Percentiles rank a stretch among this genome's conserved stretches.
These are phyloP conservation scores for Orbilia blumenaviensis DNA, from an alignment of 2,329 filamentous ascomycete species.

Conservation along the genomic window DNA sequence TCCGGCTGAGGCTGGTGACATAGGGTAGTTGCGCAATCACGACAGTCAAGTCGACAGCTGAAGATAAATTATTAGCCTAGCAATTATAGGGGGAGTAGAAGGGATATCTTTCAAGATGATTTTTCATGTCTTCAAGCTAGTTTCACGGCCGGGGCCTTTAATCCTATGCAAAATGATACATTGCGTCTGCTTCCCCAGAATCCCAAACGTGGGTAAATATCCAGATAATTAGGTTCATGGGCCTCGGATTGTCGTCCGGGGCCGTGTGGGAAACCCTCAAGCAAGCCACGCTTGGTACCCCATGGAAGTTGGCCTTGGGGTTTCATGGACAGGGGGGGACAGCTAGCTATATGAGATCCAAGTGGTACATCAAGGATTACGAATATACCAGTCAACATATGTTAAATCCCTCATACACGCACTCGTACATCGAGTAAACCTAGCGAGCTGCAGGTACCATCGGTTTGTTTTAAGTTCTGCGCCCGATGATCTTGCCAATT, in stretches of 20 bases:
- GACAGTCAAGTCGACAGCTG: no score
- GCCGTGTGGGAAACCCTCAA: no score
- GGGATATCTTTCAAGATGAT: no score
- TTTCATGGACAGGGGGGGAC: neutral
- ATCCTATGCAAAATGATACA: neutral
- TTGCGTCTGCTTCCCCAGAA: conserved; percentile 17
- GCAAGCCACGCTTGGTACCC: neutral
- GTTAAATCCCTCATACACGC: conserved; percentile 47
- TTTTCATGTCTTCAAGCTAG: neutral
- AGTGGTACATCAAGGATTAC: neutral
- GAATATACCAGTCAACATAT: neutral
- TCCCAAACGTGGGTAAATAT: conserved; percentile 8
- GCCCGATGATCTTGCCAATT: conserved; percentile 13
- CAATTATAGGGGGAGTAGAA: no score
- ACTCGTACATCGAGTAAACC: conserved; percentile 1
- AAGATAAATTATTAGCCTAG: no score
- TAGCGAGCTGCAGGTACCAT: conserved; percentile 54
- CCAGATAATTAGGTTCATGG: neutral
- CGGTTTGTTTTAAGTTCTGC: conserved; percentile 42
- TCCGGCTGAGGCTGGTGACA: no score
- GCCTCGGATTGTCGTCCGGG: no score
- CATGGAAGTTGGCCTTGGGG: neutral
- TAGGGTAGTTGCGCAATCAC: no score
- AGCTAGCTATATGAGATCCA: neutral
- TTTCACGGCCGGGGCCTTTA: neutral